Evolutionary conservation across 2,329 filamentous ascomycete genomes (phyloP).

Genomic region (Acarospora socialis): DNA sequence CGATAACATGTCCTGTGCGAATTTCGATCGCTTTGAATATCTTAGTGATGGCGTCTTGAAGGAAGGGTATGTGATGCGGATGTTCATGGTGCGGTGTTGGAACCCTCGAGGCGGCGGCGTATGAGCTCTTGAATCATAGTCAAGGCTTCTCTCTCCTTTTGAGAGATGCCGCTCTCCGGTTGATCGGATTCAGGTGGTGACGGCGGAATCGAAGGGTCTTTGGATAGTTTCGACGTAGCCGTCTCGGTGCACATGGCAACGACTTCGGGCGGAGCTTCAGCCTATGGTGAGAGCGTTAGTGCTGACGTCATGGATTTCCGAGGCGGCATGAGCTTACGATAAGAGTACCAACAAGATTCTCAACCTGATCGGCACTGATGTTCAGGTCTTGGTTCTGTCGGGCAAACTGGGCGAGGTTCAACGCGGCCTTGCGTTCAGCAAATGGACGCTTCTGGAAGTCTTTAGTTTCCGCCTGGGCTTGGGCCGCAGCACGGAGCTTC

Average conservation of each 20-base stretch:
- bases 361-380: conserved; percentile 3
- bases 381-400: background rate
- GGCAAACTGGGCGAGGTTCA: conserved; percentile 10
- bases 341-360: conserved; percentile 11
- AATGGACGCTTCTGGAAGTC: conserved; percentile 7
- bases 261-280: conserved; percentile 10
- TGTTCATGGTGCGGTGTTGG: too few relatives aligned
- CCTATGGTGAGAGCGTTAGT: conserved; percentile 2
- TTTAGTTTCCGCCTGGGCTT: background rate
- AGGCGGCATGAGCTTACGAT: conserved; percentile 6
- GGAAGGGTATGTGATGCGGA: too few relatives aligned
- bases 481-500: background rate
- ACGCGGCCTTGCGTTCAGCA: conserved; percentile 10
- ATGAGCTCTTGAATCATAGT: conserved; percentile 6
- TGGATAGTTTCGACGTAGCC: background rate
- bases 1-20: too few relatives aligned
- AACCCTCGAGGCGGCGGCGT: conserved; percentile 7
- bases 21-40: too few relatives aligned
- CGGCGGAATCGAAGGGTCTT: background rate
- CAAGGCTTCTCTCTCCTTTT: conserved; percentile 8
- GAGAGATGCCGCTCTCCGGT: background rate
- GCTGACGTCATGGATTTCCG: background rate
- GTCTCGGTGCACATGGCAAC: conserved; percentile 2
- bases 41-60: too few relatives aligned
- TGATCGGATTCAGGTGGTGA: background rate